Evolutionary conservation across 106 monocot species (phyloP), one percentile per base, ranked within the genome.

Genomic region (Cymbidium sinense): DNA sequence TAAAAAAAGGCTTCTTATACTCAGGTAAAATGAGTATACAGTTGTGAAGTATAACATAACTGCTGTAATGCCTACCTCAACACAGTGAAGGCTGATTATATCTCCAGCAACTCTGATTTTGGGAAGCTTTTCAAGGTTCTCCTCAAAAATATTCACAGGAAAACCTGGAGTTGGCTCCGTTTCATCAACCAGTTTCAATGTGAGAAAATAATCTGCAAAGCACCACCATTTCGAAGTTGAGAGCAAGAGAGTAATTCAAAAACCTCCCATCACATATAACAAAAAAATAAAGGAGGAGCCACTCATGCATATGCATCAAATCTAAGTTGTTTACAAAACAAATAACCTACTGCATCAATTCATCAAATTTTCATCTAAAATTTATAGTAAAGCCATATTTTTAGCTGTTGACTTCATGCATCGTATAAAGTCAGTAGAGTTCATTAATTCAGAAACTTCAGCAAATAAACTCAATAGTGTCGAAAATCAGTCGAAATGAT

Each of bases 21-120:
- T 52, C 13, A 52, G 20, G 52, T 52, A 52, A 52, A 52, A 52
- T 52, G 25, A 64, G 64, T 2, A 27, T 27, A n/a, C 3, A 27
- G 64, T 28, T 8, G 25, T 64, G 10, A n/a, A 27, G 64, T 28
- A 54, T 54, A 54, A 18, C 15, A 18, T 17, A 54, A 34, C 0
- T 61, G 36, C 33, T 37, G 33, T 41, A 28, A 19, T 25, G 8
- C 10, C 28, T 85, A 91, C 91, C 87, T 81, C 70, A 64, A 86
- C 86, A 72, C 34, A 73, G 75, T 88, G 91, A 82, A 91, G 86
- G 77, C 86, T 79, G 39, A 91, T 82, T 27, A 91, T 78, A 75
- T 91, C 91, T 70, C 87, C 86, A 81, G 51, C 77, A 70, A 79
- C 80, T 73, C 37, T 88, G 25, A 87, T 83, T 81, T 61, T 30